Percentiles rank a stretch among this genome's conserved stretches.
Conservation (phyloP, 805 yeast species). For the Barnettozyma californica region DNA sequence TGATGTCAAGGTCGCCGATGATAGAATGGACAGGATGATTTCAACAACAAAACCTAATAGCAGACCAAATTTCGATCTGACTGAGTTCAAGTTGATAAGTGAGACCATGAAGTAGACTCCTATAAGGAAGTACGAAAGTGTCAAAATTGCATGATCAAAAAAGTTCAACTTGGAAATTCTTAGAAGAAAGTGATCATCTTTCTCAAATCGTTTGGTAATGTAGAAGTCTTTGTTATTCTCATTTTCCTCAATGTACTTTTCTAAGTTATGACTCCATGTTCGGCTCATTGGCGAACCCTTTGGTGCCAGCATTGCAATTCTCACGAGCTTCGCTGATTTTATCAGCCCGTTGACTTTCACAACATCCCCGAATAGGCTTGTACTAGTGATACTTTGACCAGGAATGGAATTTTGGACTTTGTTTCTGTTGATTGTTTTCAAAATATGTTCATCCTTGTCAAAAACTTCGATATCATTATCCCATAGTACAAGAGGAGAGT, state of each 20-base stretch:
- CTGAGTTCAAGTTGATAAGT: constrained; percentile 35
- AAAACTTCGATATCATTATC: constrained; percentile 27
- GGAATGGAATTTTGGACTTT: constrained; percentile 12
- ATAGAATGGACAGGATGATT: constrained; percentile 31
- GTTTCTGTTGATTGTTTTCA: constrained; percentile 36
- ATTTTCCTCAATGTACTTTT: constrained; percentile 8
- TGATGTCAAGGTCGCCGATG: constrained; percentile 40
- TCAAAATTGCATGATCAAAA: constrained; percentile 23
- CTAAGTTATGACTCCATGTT: constrained; percentile 30
- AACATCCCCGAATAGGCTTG: constrained; percentile 33
- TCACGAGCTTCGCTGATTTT: constrained; percentile 35
- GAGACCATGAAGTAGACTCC: constrained; percentile 32
- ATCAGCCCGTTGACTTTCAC: constrained; percentile 39
- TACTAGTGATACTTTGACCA: constrained; percentile 22
- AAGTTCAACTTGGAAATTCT: constrained; percentile 3
- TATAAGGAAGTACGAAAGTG: constrained; percentile 25
- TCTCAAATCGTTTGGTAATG: not conserved
- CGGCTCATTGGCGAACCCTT: constrained; percentile 16
- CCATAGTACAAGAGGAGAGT: constrained; percentile 43
- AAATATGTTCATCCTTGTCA: constrained; percentile 28
- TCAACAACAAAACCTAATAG: constrained; percentile 40
- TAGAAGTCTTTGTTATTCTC: not conserved
- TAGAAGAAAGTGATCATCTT: not conserved
- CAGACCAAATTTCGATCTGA: constrained; percentile 43
- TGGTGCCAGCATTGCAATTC: constrained; percentile 30